A percentile compares a stretch with the other conserved stretches of the same genome.
phyloP scores from a whole-genome alignment of 331 rosid genomes.

The Malus hybrid region DNA sequence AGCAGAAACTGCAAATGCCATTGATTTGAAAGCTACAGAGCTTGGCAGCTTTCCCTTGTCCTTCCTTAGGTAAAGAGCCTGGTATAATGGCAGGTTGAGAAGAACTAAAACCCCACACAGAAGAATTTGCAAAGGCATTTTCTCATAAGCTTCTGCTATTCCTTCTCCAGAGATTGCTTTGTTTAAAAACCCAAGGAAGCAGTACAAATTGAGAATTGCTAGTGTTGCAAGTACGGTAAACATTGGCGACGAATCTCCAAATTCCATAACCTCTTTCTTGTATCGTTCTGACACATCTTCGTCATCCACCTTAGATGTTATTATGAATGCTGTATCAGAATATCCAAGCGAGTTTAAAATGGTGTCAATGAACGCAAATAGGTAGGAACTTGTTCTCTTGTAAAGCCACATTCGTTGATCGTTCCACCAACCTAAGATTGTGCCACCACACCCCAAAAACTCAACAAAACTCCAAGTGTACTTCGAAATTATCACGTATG shows the following conservation, averaged over 20 bases:
- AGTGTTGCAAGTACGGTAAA: constrained; percentile 46
- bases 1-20: constrained; percentile 26
- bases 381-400: constrained; percentile 13
- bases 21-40: constrained; percentile 38
- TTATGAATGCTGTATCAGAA: constrained; percentile 16
- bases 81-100: constrained; percentile 51
- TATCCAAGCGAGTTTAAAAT: constrained; percentile 1
- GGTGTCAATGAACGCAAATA: constrained; percentile 13
- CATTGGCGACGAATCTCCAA: constrained; percentile 60
- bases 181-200: constrained; percentile 37
- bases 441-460: constrained; percentile 4
- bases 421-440: constrained; percentile 21
- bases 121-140: constrained; percentile 45
- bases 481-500: background rate
- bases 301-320: constrained; percentile 50
- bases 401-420: constrained; percentile 23
- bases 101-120: constrained; percentile 42
- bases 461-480: background rate
- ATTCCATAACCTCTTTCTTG: constrained; percentile 61
- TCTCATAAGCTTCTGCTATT: constrained; percentile 8
- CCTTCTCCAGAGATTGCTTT: constrained; percentile 19
- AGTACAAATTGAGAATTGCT: constrained; percentile 47
- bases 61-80: constrained; percentile 54
- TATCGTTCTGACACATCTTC: constrained; percentile 45
- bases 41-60: constrained; percentile 54